Conservation (phyloP, 192 early-diverging fungal genomes). For the Rhizophagus clarus region DNA sequence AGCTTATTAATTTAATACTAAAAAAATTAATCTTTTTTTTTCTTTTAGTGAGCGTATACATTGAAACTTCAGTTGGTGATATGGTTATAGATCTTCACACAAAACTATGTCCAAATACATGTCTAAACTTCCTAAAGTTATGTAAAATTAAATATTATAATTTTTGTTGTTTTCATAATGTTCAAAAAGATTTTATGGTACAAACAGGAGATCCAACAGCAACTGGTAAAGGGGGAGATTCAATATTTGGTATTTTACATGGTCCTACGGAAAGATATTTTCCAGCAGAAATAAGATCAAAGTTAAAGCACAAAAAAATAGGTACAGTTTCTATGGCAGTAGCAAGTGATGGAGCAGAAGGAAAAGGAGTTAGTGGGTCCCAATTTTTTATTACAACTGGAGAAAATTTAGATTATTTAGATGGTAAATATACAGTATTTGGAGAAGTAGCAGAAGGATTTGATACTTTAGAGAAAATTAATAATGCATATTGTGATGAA, state of each 20-base stretch:
- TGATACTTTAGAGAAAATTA: constrained; percentile 83
- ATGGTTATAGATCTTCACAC: constrained; percentile 86
- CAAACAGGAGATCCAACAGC: constrained; percentile 78
- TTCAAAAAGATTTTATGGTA: constrained; percentile 79
- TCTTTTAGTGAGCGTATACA: constrained; percentile 58
- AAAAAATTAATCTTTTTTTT: background rate
- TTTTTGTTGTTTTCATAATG: constrained; percentile 78
- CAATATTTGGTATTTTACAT: constrained; percentile 67
- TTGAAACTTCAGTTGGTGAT: constrained; percentile 91
- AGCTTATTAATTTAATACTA: too few species aligned
- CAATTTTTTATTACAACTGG: constrained; percentile 89
- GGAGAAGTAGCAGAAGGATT: constrained; percentile 88
- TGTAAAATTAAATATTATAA: constrained; percentile 92
- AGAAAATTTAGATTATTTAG: constrained; percentile 74
- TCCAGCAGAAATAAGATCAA: constrained; percentile 76
- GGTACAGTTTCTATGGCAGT: constrained; percentile 83
- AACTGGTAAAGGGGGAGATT: constrained; percentile 70
- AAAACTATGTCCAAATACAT: constrained; percentile 67
- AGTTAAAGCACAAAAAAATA: constrained; percentile 73
- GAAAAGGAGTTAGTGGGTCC: constrained; percentile 63
- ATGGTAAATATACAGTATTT: constrained; percentile 85
- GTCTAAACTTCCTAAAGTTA: constrained; percentile 84
- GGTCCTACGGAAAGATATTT: constrained; percentile 66
- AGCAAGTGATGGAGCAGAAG: constrained; percentile 42
- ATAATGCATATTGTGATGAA: constrained; percentile 68